Percentiles rank a stretch among this genome's conserved stretches.
Conservation (phyloP, 2,329 filamentous ascomycete species). For the Ploettnerulaceae sp. region DNA sequence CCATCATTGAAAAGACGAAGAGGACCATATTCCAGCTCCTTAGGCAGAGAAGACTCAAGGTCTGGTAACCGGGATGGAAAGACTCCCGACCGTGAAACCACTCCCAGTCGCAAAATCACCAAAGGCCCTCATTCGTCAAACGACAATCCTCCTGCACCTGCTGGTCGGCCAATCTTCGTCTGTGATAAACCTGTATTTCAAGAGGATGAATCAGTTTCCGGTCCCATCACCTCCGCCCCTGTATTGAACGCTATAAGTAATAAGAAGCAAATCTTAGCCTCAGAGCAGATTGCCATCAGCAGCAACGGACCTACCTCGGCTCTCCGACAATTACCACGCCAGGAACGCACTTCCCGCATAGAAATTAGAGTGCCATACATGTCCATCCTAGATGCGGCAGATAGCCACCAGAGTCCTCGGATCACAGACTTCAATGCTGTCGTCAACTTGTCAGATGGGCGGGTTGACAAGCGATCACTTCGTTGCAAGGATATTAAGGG, state of each 20-base stretch:
- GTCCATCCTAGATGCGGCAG: neutral
- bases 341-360: neutral
- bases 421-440: neutral
- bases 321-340: too few species aligned
- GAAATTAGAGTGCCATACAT: neutral
- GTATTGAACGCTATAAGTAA: too few species aligned
- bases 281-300: too few species aligned
- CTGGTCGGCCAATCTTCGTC: too few species aligned
- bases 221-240: too few species aligned
- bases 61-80: neutral
- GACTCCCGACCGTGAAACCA: neutral
- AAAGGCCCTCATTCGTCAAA: neutral
- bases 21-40: neutral
- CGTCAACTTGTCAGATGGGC: neutral
- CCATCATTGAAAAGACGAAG: neutral
- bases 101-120: neutral
- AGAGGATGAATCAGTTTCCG: too few species aligned
- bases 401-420: neutral
- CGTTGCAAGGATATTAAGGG: neutral
- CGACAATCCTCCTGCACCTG: neutral
- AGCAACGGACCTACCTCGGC: too few species aligned
- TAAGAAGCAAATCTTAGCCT: too few species aligned
- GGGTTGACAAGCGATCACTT: slow-evolving; percentile 7
- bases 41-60: neutral
- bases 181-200: too few species aligned